These are phyloP conservation scores for Trichoderma harzianum DNA, from an alignment of 2,329 filamentous ascomycete species.

Conservation along the genomic window DNA sequence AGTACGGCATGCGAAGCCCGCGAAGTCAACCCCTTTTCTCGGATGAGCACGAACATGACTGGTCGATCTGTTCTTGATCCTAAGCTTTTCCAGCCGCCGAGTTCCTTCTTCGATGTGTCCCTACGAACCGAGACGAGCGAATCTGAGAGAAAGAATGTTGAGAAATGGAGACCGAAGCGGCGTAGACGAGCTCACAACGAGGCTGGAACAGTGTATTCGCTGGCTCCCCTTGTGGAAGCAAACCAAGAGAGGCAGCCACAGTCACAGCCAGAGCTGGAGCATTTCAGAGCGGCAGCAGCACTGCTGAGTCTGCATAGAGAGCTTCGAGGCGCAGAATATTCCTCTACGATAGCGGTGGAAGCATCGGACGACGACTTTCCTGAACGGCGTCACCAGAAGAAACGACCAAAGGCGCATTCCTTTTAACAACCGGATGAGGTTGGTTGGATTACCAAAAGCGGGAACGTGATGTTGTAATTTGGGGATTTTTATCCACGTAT, in stretches of 20 bases:
- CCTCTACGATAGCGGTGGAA: background rate
- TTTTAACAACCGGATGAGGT: background rate
- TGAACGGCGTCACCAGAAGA: slow-evolving; percentile 8
- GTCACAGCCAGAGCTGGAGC: slow-evolving; percentile 1
- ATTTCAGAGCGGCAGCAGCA: slow-evolving; percentile 16
- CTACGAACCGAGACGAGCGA: background rate
- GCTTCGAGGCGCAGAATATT: background rate
- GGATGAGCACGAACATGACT: background rate
- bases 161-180: slow-evolving; percentile 10
- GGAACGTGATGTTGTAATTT: background rate
- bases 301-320: slow-evolving; percentile 20
- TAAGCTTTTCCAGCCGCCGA: background rate
- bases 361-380: background rate
- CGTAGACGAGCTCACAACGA: background rate
- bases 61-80: background rate
- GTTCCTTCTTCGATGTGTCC: background rate
- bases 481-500: background rate
- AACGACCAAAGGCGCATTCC: slow-evolving; percentile 13
- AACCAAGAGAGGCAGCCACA: background rate
- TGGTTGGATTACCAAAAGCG: background rate
- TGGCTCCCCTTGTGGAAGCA: background rate
- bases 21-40: background rate
- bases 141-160: background rate
- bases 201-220: background rate
- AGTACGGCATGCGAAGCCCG: background rate